Evolutionary conservation across 2,329 filamentous ascomycete genomes (phyloP).

Genomic region (Botrytis galanthina): DNA sequence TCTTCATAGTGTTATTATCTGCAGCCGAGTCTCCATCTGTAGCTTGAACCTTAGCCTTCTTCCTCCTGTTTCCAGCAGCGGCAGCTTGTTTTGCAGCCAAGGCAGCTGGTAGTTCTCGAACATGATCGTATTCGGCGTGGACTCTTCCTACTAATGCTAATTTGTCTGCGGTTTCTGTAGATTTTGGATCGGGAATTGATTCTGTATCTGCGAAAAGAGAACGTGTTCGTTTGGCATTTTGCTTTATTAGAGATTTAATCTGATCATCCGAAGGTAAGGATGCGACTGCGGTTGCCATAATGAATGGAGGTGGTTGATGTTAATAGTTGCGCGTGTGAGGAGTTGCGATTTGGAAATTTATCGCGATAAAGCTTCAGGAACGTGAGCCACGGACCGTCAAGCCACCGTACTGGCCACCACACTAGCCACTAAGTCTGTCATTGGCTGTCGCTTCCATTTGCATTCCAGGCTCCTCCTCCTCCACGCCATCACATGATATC

Average conservation of each 20-base stretch:
- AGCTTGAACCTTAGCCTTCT: constrained; percentile 55
- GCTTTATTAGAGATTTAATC: constrained; percentile 43
- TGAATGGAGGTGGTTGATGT: constrained; percentile 10
- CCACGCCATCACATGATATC: constrained; percentile 15
- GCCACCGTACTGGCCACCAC: background rate
- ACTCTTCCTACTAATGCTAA: constrained; percentile 35
- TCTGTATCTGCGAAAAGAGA: constrained; percentile 41
- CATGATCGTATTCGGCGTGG: constrained; percentile 68
- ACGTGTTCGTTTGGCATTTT: constrained; percentile 45
- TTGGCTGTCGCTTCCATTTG: constrained; percentile 12
- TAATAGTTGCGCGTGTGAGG: background rate
- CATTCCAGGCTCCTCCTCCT: constrained; percentile 9
- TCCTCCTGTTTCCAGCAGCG: constrained; percentile 57
- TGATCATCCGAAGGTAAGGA: constrained; percentile 27
- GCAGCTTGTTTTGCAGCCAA: constrained; percentile 77
- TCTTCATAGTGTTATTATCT: constrained; percentile 55
- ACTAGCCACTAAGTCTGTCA: background rate
- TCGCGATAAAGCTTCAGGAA: constrained; percentile 18
- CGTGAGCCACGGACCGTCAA: constrained; percentile 7
- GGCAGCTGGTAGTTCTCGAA: constrained; percentile 72
- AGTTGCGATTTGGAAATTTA: constrained; percentile 14
- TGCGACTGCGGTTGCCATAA: constrained; percentile 15
- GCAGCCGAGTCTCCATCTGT: constrained; percentile 29
- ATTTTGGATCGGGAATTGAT: constrained; percentile 25
- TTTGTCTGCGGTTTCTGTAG: constrained; percentile 35